phyloP scores from a whole-genome alignment of 2,329 filamentous ascomycete genomes.

The Neonectria ditissima region DNA sequence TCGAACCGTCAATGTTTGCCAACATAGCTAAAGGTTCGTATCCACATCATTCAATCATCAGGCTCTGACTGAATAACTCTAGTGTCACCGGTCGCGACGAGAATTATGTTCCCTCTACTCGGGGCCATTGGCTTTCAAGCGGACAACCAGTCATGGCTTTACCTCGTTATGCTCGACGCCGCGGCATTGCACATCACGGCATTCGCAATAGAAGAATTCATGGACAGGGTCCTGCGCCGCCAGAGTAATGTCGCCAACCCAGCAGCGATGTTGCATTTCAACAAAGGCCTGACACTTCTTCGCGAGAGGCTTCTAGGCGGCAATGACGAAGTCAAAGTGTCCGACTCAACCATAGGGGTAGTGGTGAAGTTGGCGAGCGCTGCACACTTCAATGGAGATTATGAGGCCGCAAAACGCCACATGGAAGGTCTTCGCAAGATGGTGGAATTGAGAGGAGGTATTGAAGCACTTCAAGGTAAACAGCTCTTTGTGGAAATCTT shows the following conservation, averaged over 20 bases:
- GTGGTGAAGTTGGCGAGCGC: conserved; percentile 19
- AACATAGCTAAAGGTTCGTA: conserved; percentile 19
- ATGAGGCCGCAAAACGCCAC: conserved; percentile 4
- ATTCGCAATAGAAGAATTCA: conserved; percentile 17
- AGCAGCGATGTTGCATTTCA: conserved; percentile 18
- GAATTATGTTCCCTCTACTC: conserved; percentile 20
- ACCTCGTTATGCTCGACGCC: conserved; percentile 5
- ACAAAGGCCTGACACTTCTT: conserved; percentile 19
- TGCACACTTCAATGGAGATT: conserved; percentile 16
- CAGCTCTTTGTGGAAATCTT: conserved; percentile 13
- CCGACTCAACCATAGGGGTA: conserved; percentile 12
- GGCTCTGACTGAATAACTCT: neutral
- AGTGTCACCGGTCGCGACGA: conserved; percentile 10
- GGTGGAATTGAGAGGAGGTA: conserved; percentile 17
- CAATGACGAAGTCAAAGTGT: conserved; percentile 12
- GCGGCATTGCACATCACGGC: conserved; percentile 13
- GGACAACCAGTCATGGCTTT: conserved; percentile 6
- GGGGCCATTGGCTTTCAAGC: conserved; percentile 16
- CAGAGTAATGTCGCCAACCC: conserved; percentile 2
- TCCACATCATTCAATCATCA: neutral
- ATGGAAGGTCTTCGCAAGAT: conserved; percentile 26
- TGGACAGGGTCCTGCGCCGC: conserved; percentile 14
- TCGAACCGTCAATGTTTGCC: conserved; percentile 5
- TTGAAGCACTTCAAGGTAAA: conserved; percentile 10
- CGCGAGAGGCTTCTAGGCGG: conserved; percentile 12